Conservation (phyloP, 176 grass and related monocot genomes). For the Lolium multiflorum region DNA sequence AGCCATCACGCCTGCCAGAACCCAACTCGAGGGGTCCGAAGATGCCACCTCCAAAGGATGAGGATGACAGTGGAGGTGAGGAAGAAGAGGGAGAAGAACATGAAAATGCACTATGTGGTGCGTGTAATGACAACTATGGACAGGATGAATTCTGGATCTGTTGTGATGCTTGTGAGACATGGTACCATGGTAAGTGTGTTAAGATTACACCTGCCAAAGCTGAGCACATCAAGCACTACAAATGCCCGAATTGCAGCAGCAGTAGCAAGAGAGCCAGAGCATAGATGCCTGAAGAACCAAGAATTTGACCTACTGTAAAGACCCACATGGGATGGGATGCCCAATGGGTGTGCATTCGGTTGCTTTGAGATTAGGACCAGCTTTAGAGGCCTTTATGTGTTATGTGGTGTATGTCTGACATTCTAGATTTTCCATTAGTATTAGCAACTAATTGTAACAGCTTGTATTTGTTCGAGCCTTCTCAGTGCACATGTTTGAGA, state of each 20-base stretch:
- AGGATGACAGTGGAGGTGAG: conserved; percentile 78
- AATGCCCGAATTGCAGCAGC: conserved; percentile 90
- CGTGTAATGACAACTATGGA: conserved; percentile 84
- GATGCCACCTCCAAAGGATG: conserved; percentile 66
- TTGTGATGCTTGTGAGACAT: conserved; percentile 87
- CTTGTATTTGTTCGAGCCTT: conserved; percentile 45
- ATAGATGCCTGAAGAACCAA: conserved; percentile 51
- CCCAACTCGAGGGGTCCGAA: conserved; percentile 62
- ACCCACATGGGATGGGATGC: conserved; percentile 44
- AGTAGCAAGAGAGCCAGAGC: conserved; percentile 86
- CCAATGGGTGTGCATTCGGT: conserved; percentile 38
- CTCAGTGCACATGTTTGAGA: conserved; percentile 34
- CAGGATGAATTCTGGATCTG: conserved; percentile 97
- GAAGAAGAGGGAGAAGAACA: conserved; percentile 88
- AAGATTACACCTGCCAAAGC: conserved; percentile 93
- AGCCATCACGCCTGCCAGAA: conserved; percentile 54
- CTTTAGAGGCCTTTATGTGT: conserved; percentile 55
- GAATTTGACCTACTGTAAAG: conserved; percentile 55
- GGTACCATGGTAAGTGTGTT: conserved; percentile 98
- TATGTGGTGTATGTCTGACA: conserved; percentile 48
- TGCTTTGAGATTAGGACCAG: conserved; percentile 59
- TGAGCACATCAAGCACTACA: conserved; percentile 98
- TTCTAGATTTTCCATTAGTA: conserved; percentile 51
- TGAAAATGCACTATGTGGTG: conserved; percentile 80
- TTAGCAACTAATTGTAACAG: conserved; percentile 60